Conservation (phyloP, 140 eudicot species). For the Oenanthe javanica region DNA sequence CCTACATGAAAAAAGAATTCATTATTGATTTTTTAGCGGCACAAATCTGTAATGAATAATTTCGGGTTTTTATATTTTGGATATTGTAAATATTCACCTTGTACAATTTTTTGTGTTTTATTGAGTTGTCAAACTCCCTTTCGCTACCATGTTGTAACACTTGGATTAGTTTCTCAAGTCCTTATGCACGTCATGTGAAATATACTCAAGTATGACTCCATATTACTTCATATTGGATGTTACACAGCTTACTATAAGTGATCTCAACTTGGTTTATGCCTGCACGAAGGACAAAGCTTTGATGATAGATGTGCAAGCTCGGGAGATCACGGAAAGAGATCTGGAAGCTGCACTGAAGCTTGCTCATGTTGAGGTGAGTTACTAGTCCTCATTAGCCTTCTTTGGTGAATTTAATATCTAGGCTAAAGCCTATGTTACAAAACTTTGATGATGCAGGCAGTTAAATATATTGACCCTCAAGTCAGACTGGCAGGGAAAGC, state of each 20-base stretch:
- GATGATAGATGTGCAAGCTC: constrained; percentile 95
- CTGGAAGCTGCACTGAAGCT: constrained; percentile 81
- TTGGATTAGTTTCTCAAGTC: neutral
- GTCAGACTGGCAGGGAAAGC: constrained; percentile 79
- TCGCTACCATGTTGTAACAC: neutral
- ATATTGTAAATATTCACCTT: neutral
- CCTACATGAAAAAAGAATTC: neutral
- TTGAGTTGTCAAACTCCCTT: neutral
- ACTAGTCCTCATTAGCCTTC: neutral
- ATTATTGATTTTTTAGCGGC: neutral
- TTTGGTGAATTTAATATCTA: neutral
- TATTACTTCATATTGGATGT: constrained; percentile 20
- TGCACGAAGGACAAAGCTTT: constrained; percentile 89
- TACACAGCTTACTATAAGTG: constrained; percentile 75
- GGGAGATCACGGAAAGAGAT: constrained; percentile 66
- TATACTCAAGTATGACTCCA: neutral
- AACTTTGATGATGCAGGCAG: constrained; percentile 55
- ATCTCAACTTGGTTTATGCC: constrained; percentile 91
- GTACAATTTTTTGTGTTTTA: neutral
- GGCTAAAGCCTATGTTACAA: constrained; percentile 3
- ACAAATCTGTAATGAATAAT: neutral
- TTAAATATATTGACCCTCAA: constrained; percentile 90
- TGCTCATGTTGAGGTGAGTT: constrained; percentile 87
- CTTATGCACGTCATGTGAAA: neutral
- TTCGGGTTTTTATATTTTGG: neutral